These are phyloP conservation scores for Chionographis japonica DNA, from an alignment of 106 monocot genomes.

Conservation along the genomic window DNA sequence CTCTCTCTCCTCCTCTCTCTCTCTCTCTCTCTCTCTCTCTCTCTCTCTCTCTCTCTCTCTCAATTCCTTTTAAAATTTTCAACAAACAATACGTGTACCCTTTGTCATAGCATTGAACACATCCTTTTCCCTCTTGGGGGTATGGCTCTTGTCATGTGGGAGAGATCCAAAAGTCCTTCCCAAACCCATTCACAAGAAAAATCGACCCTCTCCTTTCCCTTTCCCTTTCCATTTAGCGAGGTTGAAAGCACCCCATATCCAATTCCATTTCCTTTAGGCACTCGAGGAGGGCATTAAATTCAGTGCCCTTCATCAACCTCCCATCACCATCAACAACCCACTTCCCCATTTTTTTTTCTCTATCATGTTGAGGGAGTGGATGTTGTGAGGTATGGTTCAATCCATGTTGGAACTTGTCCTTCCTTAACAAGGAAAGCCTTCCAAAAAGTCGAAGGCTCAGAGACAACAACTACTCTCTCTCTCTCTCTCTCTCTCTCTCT, in stretches of 20 bases:
- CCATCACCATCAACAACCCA: conserved; percentile 17
- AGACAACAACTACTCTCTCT: background rate
- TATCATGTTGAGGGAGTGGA: conserved; percentile 5
- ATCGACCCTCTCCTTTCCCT: background rate
- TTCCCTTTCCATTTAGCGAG: background rate
- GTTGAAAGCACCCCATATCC: conserved; percentile 13
- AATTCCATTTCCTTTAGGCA: conserved; percentile 7
- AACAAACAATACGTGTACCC: background rate
- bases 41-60: no score
- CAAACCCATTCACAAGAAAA: background rate
- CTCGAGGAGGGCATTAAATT: conserved; percentile 10
- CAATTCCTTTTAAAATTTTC: no score
- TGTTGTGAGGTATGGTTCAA: conserved; percentile 6
- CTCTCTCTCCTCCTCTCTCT: no score
- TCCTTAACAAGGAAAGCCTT: conserved; percentile 14
- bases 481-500: background rate
- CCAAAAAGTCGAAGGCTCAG: conserved; percentile 6
- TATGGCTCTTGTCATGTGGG: conserved; percentile 2
- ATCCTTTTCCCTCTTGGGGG: background rate
- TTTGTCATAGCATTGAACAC: background rate
- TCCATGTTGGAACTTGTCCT: conserved; percentile 17
- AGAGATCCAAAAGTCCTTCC: conserved; percentile 3
- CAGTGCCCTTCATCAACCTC: conserved; percentile 13
- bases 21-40: no score
- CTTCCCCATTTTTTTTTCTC: conserved; percentile 2